These are phyloP conservation scores for Discostella stelligera DNA, from an alignment of 352 stramenopile genomes.

Conservation along the genomic window DNA sequence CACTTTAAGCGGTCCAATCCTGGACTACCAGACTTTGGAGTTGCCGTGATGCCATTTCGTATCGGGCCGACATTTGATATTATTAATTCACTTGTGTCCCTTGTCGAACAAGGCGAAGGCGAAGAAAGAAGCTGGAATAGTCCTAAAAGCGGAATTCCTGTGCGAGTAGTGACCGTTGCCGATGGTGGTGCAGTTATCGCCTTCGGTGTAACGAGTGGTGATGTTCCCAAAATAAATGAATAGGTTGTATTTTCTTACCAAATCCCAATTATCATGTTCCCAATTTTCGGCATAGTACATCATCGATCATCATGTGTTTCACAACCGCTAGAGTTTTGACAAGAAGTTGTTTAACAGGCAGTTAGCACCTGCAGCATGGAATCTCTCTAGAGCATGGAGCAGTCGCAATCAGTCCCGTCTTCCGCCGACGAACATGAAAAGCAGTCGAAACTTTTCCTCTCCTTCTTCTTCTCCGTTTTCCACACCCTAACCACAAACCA, in stretches of 20 bases:
- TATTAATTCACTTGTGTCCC: slow-evolving; percentile 26
- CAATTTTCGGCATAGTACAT: no score
- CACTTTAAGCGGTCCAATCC: slow-evolving; percentile 65
- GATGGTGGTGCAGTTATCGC: slow-evolving; percentile 73
- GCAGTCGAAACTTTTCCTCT: no score
- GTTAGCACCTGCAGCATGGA: no score
- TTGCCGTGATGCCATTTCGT: slow-evolving; percentile 59
- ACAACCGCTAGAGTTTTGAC: no score
- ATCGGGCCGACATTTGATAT: slow-evolving; percentile 28
- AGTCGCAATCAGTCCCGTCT: no score
- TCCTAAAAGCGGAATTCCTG: slow-evolving; percentile 44
- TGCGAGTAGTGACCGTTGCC: slow-evolving; percentile 63
- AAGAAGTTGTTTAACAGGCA: no score
- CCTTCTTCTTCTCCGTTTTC: no score
- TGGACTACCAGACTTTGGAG: slow-evolving; percentile 68
- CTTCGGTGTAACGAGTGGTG: slow-evolving; percentile 67
- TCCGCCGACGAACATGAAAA: no score
- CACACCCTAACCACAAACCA: no score
- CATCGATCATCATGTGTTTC: no score
- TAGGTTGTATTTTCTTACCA: neutral
- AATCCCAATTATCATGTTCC: no score
- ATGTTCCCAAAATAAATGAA: slow-evolving; percentile 55
- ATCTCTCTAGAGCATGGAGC: no score
- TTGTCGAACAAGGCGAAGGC: slow-evolving; percentile 24
- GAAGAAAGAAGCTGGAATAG: neutral